Evolutionary conservation across 371 early-diverging fungal species (phyloP), one percentile per base, ranked within the genome.

Genomic region (Zopfochytrium polystomum): DNA sequence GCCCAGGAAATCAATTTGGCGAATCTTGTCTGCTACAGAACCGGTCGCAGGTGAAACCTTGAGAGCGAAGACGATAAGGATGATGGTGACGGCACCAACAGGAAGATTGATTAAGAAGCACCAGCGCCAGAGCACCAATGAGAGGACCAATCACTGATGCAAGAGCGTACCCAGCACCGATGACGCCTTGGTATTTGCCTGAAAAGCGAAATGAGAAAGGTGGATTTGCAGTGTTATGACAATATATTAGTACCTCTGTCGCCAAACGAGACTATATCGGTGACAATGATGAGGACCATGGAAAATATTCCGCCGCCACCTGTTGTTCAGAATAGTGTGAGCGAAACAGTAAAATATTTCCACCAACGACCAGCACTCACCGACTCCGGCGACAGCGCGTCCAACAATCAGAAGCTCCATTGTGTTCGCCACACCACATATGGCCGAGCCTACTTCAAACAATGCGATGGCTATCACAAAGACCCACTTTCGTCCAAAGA

Each of bases 351-450:
- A n/a, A n/a, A n/a, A n/a, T n/a, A n/a, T n/a, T n/a, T n/a, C n/a
- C n/a, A n/a, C n/a, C n/a, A n/a, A n/a, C n/a, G n/a, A n/a, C n/a
- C n/a, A n/a, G n/a, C n/a, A n/a, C n/a, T n/a, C 43, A n/a, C 58
- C 47, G 22, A 58, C 33, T 18, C 72, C 72, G n/a, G 71, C 69
- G 56, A 76, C 45, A 13, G 85, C 88, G 45, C 93, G 81, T 9
- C 82, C 85, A 20, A 80, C 69, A 23, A 92, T 92, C 30, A 95
- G 77, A 66, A 80, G 74, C 34, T 80, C 82, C 76, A 87, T 86
- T 43, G 58, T 68, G 1, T 43, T 72, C 0, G 76, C 69, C 7
- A 55, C 82, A 35, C 83, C 90, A 68, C 87, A 85, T 0, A 83
- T 47, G 18, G 81, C 45, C 2, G 85, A 84, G 1, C 85, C 87